These are phyloP conservation scores for Kodamaea leandrae DNA, from an alignment of 805 yeast genomes.

Conservation along the genomic window DNA sequence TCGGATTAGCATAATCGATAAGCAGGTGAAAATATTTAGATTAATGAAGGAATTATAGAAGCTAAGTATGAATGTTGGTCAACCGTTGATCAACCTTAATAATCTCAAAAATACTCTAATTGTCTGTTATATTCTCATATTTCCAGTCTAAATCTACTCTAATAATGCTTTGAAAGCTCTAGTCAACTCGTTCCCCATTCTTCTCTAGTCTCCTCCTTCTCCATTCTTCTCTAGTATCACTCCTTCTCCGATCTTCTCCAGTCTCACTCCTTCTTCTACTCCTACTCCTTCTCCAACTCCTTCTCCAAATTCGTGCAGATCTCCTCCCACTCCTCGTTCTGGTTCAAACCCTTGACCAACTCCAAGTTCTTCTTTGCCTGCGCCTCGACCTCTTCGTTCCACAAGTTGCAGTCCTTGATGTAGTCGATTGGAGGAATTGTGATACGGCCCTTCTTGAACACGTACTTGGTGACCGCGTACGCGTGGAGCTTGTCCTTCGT, in stretches of 20 bases:
- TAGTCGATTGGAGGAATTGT: conserved; percentile 69
- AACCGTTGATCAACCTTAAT: too few relatives aligned
- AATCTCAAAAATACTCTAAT: too few relatives aligned
- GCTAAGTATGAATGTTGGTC: too few relatives aligned
- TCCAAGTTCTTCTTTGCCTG: conserved; percentile 40
- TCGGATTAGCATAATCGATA: conserved; percentile 65
- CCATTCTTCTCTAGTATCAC: too few relatives aligned
- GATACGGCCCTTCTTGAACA: conserved; percentile 70
- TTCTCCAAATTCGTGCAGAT: conserved; percentile 2
- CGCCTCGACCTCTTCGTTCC: conserved; percentile 48
- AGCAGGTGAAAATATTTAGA: background rate
- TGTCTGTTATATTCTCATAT: too few relatives aligned
- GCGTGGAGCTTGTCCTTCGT: conserved; percentile 45
- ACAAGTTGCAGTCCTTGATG: conserved; percentile 53
- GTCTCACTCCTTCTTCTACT: background rate
- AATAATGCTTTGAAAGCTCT: too few relatives aligned
- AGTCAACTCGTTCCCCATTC: too few relatives aligned
- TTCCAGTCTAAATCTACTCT: too few relatives aligned
- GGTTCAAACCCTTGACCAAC: conserved; percentile 23
- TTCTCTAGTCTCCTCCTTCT: too few relatives aligned
- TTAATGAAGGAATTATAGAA: background rate
- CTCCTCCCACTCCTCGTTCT: conserved; percentile 11
- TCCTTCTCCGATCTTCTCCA: background rate
- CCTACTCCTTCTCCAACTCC: background rate
- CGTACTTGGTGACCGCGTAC: conserved; percentile 71